These are phyloP conservation scores for Citrus sinensis DNA, from an alignment of 345 rosid genomes.

Conservation along the genomic window DVS_A1.0 CM039162.1:25555001-25555500, in stretches of 20 bases:
- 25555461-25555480: neutral
- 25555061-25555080: conserved; percentile 8
- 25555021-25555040: conserved; percentile 3
- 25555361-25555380: neutral
- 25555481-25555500: conserved; percentile 1
- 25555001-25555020: neutral
- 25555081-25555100: conserved; percentile 2
- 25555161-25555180: conserved; percentile 25
- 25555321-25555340: conserved; percentile 27
- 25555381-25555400: neutral
- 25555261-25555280: conserved; percentile 19
- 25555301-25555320: neutral
- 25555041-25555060: conserved; percentile 29
- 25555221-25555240: neutral
- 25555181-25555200: conserved; percentile 17
- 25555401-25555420: neutral
- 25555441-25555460: neutral
- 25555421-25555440: neutral
- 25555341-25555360: conserved; percentile 13
- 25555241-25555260: conserved; percentile 14
- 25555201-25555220: neutral
- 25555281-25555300: neutral
- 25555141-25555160: neutral
- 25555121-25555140: neutral
- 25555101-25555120: neutral